These are phyloP conservation scores for Colletotrichum sp. DNA, from an alignment of 2,329 filamentous ascomycete genomes.

Conservation along the genomic window DNA sequence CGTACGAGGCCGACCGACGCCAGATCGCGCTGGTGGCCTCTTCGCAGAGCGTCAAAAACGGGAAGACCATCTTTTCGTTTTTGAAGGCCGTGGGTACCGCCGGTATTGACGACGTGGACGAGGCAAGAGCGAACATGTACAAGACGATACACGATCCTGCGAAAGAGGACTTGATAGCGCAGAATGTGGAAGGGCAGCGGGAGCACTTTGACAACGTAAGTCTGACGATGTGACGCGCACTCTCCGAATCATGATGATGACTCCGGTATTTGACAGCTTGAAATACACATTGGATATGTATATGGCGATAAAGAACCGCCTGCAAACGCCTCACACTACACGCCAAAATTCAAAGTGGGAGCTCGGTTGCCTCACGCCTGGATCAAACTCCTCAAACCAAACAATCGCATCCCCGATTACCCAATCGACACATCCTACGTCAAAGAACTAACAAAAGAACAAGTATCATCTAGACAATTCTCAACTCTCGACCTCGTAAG, in stretches of 20 bases:
- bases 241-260: neutral
- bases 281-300: conserved; percentile 48
- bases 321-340: conserved; percentile 39
- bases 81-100: conserved; percentile 42
- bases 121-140: conserved; percentile 33
- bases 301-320: conserved; percentile 39
- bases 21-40: conserved; percentile 44
- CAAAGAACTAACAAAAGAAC: conserved; percentile 29
- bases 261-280: conserved; percentile 25
- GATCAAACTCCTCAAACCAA: conserved; percentile 26
- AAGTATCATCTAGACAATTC: conserved; percentile 30
- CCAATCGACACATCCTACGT: conserved; percentile 39
- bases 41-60: conserved; percentile 48
- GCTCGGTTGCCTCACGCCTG: conserved; percentile 46
- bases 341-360: conserved; percentile 38
- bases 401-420: neutral
- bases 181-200: conserved; percentile 38
- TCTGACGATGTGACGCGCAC: neutral
- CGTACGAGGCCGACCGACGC: conserved; percentile 40
- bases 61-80: conserved; percentile 44
- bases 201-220: conserved; percentile 46
- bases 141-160: conserved; percentile 30
- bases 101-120: conserved; percentile 28
- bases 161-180: conserved; percentile 33
- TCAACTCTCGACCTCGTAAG: conserved; percentile 39